These are phyloP conservation scores for Phoma sp. DNA, from an alignment of 2,329 filamentous ascomycete genomes.

Conservation along the genomic window DNA sequence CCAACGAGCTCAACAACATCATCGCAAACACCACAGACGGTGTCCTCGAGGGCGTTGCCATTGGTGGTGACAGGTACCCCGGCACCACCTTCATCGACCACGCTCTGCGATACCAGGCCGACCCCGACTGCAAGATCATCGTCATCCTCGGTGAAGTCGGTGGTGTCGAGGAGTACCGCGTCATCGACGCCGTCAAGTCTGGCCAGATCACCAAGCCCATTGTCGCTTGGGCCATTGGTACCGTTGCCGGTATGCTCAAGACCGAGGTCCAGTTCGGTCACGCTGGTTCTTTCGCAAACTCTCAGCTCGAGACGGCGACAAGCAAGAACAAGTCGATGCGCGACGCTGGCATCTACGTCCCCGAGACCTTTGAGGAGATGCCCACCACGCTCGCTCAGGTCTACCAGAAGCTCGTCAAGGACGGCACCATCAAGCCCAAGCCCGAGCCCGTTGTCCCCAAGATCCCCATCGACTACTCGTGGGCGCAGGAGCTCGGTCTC, in stretches of 20 bases:
- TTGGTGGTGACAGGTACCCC: slow-evolving; percentile 98
- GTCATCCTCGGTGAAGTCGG: slow-evolving; percentile 96
- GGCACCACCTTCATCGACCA: slow-evolving; percentile 99
- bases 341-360: slow-evolving; percentile 92
- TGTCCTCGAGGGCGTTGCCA: slow-evolving; percentile 98
- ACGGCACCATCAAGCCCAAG: slow-evolving; percentile 84
- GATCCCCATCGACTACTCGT: slow-evolving; percentile 99
- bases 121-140: slow-evolving; percentile 97
- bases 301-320: slow-evolving; percentile 94
- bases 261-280: slow-evolving; percentile 99
- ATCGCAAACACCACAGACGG: slow-evolving; percentile 94
- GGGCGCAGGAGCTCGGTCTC: slow-evolving; percentile 98
- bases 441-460: slow-evolving; percentile 93
- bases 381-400: slow-evolving; percentile 77
- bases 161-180: slow-evolving; percentile 99
- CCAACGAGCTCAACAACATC: slow-evolving; percentile 99
- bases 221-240: slow-evolving; percentile 98
- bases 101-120: slow-evolving; percentile 92
- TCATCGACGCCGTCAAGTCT: slow-evolving; percentile 96
- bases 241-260: slow-evolving; percentile 99
- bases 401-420: slow-evolving; percentile 85
- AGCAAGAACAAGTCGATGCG: slow-evolving; percentile 97
- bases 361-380: slow-evolving; percentile 96
- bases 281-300: slow-evolving; percentile 98
- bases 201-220: slow-evolving; percentile 97